Evolutionary conservation across 176 grass and related monocot species (phyloP), one percentile per base, ranked within the genome.

Genomic region (Eragrostis nindensis): DNA sequence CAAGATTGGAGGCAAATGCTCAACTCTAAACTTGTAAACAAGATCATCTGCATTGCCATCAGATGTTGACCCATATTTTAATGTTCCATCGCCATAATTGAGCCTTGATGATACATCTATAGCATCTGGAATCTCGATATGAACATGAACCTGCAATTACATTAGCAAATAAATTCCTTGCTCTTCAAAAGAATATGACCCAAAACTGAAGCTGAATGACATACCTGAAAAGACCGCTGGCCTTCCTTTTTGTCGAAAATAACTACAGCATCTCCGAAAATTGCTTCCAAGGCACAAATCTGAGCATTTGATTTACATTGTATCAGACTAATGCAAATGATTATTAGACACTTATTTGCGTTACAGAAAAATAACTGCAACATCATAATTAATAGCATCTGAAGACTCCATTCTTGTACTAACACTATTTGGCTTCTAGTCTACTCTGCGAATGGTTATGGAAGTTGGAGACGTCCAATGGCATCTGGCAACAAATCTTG

Each of bases 241-340:
- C 82, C 89, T 73, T 63, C 75, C 75, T 92, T 87, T 62, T 68
- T 92, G 78, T 88, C 12, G 22, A 86, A 80, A 82, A 87, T 76
- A 24, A 79, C 69, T 79, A 88, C 73, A 74, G 77, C 83, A 62
- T 94, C 89, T 69, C 88, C 91, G 57, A 94, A 97, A 82, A 97
- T 97, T 86, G 91, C 91, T 68, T 94, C 76, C 56, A 97, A 89
- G 68, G 80, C 94, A 73, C 91, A 83, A 36, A 94, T 69, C 94
- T 97, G 87, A 55, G 43, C 24, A 87, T 75, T 45, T 73, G 3
- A 89, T 64, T 75, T 55, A 67, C 18, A 75, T 63, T 71, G 0
- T 70, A 80, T 81, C 32, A 89, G 63, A 22, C 22, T 78, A 75
- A 75, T 61, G 47, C 2, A 80, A 85, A 21, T 2, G 14, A 47